These are phyloP conservation scores for Oryza longistaminata DNA, from an alignment of 176 grass and related monocot species.

Conservation along the genomic window DNA sequence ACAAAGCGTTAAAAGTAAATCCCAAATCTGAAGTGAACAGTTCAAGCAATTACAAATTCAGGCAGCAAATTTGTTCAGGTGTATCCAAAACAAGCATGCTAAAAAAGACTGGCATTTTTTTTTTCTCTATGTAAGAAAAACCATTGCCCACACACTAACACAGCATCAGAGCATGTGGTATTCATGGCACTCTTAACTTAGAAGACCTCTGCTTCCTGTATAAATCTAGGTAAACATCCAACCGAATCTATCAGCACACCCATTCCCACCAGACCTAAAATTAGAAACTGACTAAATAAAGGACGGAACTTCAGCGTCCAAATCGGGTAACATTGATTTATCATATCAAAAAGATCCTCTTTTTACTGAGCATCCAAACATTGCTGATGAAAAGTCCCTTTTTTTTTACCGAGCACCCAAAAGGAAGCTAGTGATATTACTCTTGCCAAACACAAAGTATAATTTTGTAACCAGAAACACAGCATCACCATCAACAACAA, in stretches of 20 bases:
- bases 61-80: background rate
- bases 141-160: too few relatives aligned
- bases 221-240: background rate
- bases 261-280: background rate
- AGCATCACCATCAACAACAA: background rate
- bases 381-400: background rate
- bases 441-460: background rate
- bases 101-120: background rate
- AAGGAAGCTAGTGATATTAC: background rate
- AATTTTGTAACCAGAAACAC: background rate
- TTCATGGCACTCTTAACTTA: too few relatives aligned
- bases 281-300: background rate
- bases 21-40: background rate
- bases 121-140: background rate
- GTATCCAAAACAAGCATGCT: background rate
- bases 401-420: background rate
- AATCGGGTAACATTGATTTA: background rate
- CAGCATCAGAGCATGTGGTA: too few relatives aligned
- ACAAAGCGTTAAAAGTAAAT: slow-evolving; percentile 3
- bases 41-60: background rate
- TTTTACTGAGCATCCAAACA: background rate
- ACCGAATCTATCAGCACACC: background rate
- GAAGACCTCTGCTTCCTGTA: background rate
- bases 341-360: background rate
- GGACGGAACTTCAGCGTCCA: background rate